Conservation (phyloP, 2,329 filamentous ascomycete genomes). For the Verticillium tricorpus region DNA sequence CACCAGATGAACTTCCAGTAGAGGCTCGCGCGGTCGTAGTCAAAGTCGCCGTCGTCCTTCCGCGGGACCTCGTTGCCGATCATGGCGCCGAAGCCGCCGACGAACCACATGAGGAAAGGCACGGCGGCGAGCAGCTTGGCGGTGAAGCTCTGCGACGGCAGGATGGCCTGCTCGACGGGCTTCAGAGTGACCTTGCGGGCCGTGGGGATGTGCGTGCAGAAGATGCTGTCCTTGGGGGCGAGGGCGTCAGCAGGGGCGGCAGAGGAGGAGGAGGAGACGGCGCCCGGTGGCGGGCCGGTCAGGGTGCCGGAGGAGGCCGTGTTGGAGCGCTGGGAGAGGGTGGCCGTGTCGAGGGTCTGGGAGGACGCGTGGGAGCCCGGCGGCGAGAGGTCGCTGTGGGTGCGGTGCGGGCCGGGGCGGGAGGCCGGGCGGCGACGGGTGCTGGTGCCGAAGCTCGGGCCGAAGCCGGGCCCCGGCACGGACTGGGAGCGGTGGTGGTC, state of each 20-base stretch:
- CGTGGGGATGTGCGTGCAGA: constrained; percentile 60
- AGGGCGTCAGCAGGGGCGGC: constrained; percentile 37
- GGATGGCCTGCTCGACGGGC: constrained; percentile 65
- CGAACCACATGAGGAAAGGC: constrained; percentile 69
- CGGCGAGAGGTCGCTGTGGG: constrained; percentile 30
- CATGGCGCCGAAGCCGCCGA: constrained; percentile 63
- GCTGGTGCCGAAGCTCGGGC: constrained; percentile 16
- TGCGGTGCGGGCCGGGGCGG: constrained; percentile 27
- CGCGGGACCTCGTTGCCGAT: constrained; percentile 74
- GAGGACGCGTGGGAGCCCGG: constrained; percentile 46
- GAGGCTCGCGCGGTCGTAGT: constrained; percentile 63
- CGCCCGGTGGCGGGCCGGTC: background rate
- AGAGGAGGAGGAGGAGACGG: constrained; percentile 22
- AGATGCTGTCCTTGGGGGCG: constrained; percentile 25
- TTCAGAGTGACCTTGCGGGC: constrained; percentile 62
- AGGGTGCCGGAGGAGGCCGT: constrained; percentile 23
- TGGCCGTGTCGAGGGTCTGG: constrained; percentile 54
- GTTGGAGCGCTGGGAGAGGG: constrained; percentile 31
- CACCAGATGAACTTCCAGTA: constrained; percentile 66
- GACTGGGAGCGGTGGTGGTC: constrained; percentile 29
- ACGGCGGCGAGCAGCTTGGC: constrained; percentile 62
- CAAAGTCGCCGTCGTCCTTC: constrained; percentile 70
- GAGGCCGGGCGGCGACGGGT: constrained; percentile 17
- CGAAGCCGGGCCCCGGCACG: constrained; percentile 23
- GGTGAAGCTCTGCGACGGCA: constrained; percentile 61